Evolutionary conservation across 2,329 filamentous ascomycete species (phyloP).

Genomic region (Nemania abortiva): DNA sequence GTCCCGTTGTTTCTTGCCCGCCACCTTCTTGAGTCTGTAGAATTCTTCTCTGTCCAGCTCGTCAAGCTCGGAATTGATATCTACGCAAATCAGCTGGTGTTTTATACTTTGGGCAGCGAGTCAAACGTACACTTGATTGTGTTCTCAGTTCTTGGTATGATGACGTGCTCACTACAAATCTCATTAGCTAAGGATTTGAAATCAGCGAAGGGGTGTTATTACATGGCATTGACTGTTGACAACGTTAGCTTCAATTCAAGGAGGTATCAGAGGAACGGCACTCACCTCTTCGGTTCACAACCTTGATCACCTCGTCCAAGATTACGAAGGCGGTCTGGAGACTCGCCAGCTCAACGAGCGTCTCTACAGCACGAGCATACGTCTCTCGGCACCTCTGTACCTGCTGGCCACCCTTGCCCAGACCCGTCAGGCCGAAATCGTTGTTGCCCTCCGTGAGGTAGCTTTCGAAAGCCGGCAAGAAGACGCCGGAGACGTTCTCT

Average conservation of each 20-base stretch:
- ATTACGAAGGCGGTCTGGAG: slow-evolving; percentile 98
- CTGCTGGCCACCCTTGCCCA: slow-evolving; percentile 97
- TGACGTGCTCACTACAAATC: slow-evolving; percentile 80
- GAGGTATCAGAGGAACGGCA: slow-evolving; percentile 19
- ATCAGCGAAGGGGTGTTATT: slow-evolving; percentile 42
- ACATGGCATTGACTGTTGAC: slow-evolving; percentile 87
- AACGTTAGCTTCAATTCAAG: slow-evolving; percentile 47
- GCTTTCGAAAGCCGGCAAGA: slow-evolving; percentile 93
- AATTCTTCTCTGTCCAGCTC: slow-evolving; percentile 98
- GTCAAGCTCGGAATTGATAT: slow-evolving; percentile 98
- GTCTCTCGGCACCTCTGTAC: slow-evolving; percentile 95
- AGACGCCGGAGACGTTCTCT: slow-evolving; percentile 97
- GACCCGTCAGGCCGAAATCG: slow-evolving; percentile 94
- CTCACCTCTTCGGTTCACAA: slow-evolving; percentile 92
- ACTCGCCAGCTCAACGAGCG: slow-evolving; percentile 92
- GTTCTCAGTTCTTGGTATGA: slow-evolving; percentile 97
- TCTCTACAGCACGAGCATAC: slow-evolving; percentile 95
- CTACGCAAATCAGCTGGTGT: slow-evolving; percentile 54
- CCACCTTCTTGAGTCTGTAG: slow-evolving; percentile 95
- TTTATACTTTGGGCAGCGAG: background rate
- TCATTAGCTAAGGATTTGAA: slow-evolving; percentile 41
- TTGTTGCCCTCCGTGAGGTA: slow-evolving; percentile 90
- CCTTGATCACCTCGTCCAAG: slow-evolving; percentile 98
- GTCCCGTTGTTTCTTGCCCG: slow-evolving; percentile 85
- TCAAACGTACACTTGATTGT: slow-evolving; percentile 88